Base-by-base conservation (phyloP, 2,329 filamentous ascomycete genomes). In the Claviceps maximensis region DNA sequence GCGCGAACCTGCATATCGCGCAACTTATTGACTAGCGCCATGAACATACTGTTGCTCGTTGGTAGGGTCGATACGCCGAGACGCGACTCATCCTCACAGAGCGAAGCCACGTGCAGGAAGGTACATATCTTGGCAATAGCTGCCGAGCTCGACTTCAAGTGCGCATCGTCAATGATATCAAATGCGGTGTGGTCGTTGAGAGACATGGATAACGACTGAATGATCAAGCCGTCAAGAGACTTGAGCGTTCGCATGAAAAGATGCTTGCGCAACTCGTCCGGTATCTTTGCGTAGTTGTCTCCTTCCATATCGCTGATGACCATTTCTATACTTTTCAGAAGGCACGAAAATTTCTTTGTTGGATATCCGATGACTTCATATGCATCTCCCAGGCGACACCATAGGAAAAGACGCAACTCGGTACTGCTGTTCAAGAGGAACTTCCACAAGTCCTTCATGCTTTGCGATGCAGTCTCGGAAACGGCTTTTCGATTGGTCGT, bases 381-480 rank as follows among this genome's bases (percentile, higher is more conserved):
- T 0, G 93, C 91, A 58, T 93, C 86, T 40, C 88, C 84, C n/a
- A 98, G 77, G 50, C 89, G 83, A 56, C 86, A 84, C 93, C 93
- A 98, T 1, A 98, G 74, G 58, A 93, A 89, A 1, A 97, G 72
- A 38, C 88, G 83, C 50, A 97, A 72, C 51, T 90, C 88, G 1
- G 89, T 86, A 62, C 85, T 89, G 45, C 89, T 90, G 48, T 80
- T 83, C 51, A 86, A 78, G 3, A 98, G 74, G 58, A 97, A 97
- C 53, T 87, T 87, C 69, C 86, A 85, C 64, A 98, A 82, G 62
- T 95, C 89, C 48, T 80, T 78, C 19, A 89, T 71, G 25, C 80
- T 76, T 60, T 80, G 74, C 42, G 70, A 73, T 47, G 76, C 75
- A 42, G 71, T 76, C 50, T 80, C 73, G 2, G 71, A 70, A 42